Base-by-base conservation (phyloP, 768 basidiomycete species). In the Agrocybe chaxingu region DNA sequence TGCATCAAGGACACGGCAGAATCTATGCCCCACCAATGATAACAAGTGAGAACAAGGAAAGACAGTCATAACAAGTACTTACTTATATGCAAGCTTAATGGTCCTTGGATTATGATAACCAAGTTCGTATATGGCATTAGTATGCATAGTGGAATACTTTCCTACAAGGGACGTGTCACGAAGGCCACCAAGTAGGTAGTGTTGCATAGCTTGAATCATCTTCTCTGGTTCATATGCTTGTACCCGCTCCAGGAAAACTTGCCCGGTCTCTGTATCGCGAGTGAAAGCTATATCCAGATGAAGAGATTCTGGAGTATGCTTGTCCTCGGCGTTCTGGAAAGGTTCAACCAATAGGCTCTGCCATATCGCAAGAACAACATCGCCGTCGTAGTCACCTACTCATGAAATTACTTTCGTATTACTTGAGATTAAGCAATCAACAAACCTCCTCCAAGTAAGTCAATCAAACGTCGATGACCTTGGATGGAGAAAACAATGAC, bases 321-420 rank as follows among this genome's bases (percentile, higher is more conserved):
- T 63, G 8, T 74, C 68, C 45, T 78, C 65, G 0, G 85, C 79
- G 53, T 81, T 80, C 8, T 52, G 55, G 63, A 90, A 90, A 3
- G 51, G 31, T 4, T 59, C 24, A 9, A 87, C 81, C n/a, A 89
- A 69, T 2, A 62, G 53, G 0, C 72, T 73, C 10, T 79, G 66
- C 81, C 82, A 88, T n/a, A 84, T 80, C 0, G 77, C 76, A 7
- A 74, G 59, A 3, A 74, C 74, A 7, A 72, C 80, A 53, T 87
- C 86, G 3, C 87, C 87, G 56, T 88, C 87, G 53, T 86, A 88
- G 56, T 88, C 87, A 35, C 85, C 85, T 81, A 39, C 19, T 45
- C 40, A 24, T 37, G 7, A 13, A 44, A 40, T 6, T 8, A 41
- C 11, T 18, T 11, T 8, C 8, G 34, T 36, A 18, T 19, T 2